A percentile compares a stretch with the other conserved stretches of the same genome.
Evolutionary conservation across 2,329 filamentous ascomycete genomes (phyloP).

Genomic region (Gaeumannomyces sp.): DNA sequence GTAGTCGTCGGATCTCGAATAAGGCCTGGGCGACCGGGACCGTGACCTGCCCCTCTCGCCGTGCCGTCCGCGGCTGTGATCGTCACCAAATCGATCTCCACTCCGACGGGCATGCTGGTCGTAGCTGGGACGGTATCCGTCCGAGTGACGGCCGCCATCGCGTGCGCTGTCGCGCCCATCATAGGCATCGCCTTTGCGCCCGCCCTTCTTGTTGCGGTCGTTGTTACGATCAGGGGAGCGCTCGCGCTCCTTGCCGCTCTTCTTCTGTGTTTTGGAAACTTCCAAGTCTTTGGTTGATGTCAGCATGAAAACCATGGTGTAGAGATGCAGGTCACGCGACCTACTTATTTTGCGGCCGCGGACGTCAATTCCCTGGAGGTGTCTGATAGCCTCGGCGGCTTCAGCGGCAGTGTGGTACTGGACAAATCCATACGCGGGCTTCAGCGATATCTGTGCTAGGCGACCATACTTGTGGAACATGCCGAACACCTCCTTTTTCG

Average conservation of each 20-base stretch:
- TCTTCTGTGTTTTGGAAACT: conserved; percentile 81
- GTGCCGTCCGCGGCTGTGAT: not conserved
- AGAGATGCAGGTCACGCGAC: conserved; percentile 28
- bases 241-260: conserved; percentile 43
- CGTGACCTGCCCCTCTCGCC: conserved; percentile 6
- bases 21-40: conserved; percentile 5
- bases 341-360: conserved; percentile 90
- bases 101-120: conserved; percentile 2
- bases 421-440: conserved; percentile 94
- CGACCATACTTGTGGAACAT: conserved; percentile 80
- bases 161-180: conserved; percentile 1
- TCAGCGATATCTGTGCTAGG: conserved; percentile 90
- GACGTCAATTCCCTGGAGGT: conserved; percentile 74
- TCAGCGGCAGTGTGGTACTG: conserved; percentile 77
- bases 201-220: conserved; percentile 27
- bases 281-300: conserved; percentile 63
- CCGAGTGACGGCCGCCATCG: conserved; percentile 1
- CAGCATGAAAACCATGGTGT: not conserved
- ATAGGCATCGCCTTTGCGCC: conserved; percentile 40
- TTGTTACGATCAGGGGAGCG: conserved; percentile 55
- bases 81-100: conserved; percentile 1
- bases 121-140: conserved; percentile 9
- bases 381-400: conserved; percentile 67
- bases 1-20: conserved; percentile 3
- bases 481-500: conserved; percentile 89